Conservation (phyloP, 192 early-diverging fungal genomes). For the Podila verticillata region DNA sequence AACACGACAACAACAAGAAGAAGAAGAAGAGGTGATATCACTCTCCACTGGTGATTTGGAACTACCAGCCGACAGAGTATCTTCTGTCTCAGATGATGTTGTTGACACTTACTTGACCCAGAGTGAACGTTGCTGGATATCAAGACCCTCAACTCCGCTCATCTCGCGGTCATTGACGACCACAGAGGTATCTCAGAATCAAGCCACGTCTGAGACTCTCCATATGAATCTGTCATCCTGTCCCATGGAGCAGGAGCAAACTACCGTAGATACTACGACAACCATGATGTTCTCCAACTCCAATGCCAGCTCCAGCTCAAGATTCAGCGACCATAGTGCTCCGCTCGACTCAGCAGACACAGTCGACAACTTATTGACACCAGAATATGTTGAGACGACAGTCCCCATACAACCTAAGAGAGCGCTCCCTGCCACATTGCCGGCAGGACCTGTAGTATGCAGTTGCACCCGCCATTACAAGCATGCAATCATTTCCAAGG, state of each 20-base stretch:
- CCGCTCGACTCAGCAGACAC: neutral
- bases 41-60: neutral
- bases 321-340: neutral
- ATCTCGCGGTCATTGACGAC: constrained; percentile 25
- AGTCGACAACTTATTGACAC: no score
- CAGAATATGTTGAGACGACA: neutral
- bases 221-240: neutral
- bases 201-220: neutral
- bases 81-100: neutral
- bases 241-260: neutral
- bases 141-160: constrained; percentile 20
- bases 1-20: no score
- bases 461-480: constrained; percentile 19
- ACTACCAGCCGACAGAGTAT: neutral
- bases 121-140: neutral
- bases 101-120: neutral
- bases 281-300: no score
- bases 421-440: neutral
- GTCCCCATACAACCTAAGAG: neutral
- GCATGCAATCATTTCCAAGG: constrained; percentile 23
- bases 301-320: no score
- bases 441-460: constrained; percentile 1
- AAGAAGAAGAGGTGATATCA: neutral
- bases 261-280: no score
- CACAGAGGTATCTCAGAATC: constrained; percentile 17